These are phyloP conservation scores for Chaetomiaceae sp. DNA, from an alignment of 2,329 filamentous ascomycete species.

Conservation along the genomic window DNA sequence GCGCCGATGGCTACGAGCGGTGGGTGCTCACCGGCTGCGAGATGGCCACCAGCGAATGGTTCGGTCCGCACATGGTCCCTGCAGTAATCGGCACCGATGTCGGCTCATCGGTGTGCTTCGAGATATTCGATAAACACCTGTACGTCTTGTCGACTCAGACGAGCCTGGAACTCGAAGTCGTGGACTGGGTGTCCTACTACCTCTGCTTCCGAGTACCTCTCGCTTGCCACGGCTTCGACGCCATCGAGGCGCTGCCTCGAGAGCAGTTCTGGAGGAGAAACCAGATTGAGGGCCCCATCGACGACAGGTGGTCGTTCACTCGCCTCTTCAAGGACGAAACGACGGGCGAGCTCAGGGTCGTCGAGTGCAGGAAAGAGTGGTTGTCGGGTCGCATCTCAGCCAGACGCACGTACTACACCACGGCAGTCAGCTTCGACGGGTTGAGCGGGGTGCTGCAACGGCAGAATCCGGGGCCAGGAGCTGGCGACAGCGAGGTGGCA, in stretches of 20 bases:
- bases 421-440: slow-evolving; percentile 40
- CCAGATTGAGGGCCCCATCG: slow-evolving; percentile 63
- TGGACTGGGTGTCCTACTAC: slow-evolving; percentile 65
- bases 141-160: slow-evolving; percentile 65
- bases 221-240: slow-evolving; percentile 33
- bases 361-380: slow-evolving; percentile 68
- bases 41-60: slow-evolving; percentile 36
- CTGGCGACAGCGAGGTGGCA: too few relatives aligned
- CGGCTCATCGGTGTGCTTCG: slow-evolving; percentile 63
- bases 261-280: slow-evolving; percentile 56
- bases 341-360: slow-evolving; percentile 52
- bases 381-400: slow-evolving; percentile 46
- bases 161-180: slow-evolving; percentile 54
- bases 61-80: slow-evolving; percentile 45
- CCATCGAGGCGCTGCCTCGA: slow-evolving; percentile 39
- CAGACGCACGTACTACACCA: slow-evolving; percentile 60
- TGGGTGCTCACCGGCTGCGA: slow-evolving; percentile 57
- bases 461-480: too few relatives aligned
- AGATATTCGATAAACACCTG: slow-evolving; percentile 58
- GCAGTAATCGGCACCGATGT: slow-evolving; percentile 59
- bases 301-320: slow-evolving; percentile 67
- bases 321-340: slow-evolving; percentile 54
- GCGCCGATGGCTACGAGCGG: slow-evolving; percentile 49
- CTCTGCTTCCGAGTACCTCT: slow-evolving; percentile 59
- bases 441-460: too few relatives aligned